Conservation (phyloP, 2,329 filamentous ascomycete species). For the Neurospora crassa region DNA sequence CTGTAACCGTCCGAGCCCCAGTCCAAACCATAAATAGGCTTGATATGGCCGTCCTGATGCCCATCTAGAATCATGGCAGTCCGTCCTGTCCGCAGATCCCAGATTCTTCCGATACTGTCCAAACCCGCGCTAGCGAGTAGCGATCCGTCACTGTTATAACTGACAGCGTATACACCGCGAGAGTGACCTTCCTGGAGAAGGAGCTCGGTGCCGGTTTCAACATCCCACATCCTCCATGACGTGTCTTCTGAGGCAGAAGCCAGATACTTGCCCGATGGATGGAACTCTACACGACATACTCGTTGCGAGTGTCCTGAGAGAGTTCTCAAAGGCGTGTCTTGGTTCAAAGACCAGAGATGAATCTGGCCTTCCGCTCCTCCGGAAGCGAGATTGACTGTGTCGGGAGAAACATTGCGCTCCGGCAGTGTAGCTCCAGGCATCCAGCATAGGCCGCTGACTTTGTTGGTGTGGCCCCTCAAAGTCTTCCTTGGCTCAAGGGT, state of each 20-base stretch:
- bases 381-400: constrained; percentile 75
- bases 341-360: constrained; percentile 79
- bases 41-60: constrained; percentile 70
- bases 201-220: constrained; percentile 74
- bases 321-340: constrained; percentile 77
- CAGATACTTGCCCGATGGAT: constrained; percentile 81
- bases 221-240: constrained; percentile 94
- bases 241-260: constrained; percentile 94
- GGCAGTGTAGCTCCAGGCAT: constrained; percentile 71
- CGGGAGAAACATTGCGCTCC: constrained; percentile 58
- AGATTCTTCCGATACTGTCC: constrained; percentile 89
- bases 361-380: constrained; percentile 82
- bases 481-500: constrained; percentile 67
- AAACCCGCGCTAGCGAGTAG: constrained; percentile 85
- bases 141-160: constrained; percentile 86
- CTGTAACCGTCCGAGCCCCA: constrained; percentile 88
- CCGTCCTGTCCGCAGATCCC: constrained; percentile 86
- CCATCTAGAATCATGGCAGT: constrained; percentile 94
- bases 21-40: constrained; percentile 85
- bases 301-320: constrained; percentile 76
- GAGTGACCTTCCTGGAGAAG: constrained; percentile 91
- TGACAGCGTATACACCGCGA: constrained; percentile 80
- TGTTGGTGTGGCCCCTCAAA: constrained; percentile 76
- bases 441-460: constrained; percentile 87
- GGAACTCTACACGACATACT: constrained; percentile 88